phyloP scores from a whole-genome alignment of 2,329 filamentous ascomycete genomes.

The Cladosporium cucumerinum region DNA sequence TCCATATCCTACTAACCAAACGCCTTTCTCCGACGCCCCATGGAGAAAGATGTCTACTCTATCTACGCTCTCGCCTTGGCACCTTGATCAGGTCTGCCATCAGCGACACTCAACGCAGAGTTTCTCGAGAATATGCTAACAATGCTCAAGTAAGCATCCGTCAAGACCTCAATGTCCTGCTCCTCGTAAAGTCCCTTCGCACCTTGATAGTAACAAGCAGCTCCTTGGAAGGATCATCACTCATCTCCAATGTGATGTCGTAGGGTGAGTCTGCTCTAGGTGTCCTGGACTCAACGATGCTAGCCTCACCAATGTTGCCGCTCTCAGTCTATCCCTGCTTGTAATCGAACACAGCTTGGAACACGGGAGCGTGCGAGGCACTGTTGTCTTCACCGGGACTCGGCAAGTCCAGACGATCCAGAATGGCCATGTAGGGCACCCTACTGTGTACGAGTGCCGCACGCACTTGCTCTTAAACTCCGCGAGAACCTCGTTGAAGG shows the following conservation, averaged over 20 bases:
- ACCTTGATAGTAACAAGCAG: background rate
- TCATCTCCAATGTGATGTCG: background rate
- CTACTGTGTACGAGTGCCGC: conserved; percentile 28
- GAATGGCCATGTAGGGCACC: conserved; percentile 36
- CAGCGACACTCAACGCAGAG: background rate
- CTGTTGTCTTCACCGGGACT: conserved; percentile 19
- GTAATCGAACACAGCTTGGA: conserved; percentile 38
- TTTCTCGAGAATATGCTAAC: background rate
- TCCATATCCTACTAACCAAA: too few relatives aligned
- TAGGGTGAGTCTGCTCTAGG: background rate
- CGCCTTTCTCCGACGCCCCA: too few relatives aligned
- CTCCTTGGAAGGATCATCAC: background rate
- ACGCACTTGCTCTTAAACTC: conserved; percentile 22
- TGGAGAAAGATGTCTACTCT: too few relatives aligned
- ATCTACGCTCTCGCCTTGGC: background rate
- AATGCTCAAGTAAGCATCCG: background rate
- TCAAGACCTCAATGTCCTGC: background rate
- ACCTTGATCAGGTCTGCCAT: background rate
- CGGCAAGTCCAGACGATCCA: conserved; percentile 28
- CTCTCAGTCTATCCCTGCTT: conserved; percentile 1
- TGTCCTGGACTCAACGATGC: background rate
- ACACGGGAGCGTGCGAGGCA: conserved; percentile 33
- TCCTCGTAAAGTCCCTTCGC: background rate
- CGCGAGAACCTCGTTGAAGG: conserved; percentile 23
- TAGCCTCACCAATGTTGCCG: background rate